These are phyloP conservation scores for Leccinum ponderosum DNA, from an alignment of 1,284 basidiomycete species.

Conservation along the genomic window DNA sequence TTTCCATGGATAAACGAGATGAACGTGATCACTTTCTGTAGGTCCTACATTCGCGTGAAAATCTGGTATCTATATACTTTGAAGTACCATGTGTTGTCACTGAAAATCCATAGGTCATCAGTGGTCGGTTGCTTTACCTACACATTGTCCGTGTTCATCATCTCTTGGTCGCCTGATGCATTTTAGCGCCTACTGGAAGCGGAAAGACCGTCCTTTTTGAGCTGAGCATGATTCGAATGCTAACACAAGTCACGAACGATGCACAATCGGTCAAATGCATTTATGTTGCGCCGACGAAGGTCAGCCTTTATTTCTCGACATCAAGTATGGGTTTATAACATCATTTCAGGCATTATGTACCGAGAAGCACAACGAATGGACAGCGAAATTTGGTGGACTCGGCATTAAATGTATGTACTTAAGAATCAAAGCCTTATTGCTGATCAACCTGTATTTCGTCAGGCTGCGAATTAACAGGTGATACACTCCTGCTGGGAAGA, in stretches of 20 bases:
- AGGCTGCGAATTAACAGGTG: slow-evolving; percentile 93
- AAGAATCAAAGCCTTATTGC: neutral
- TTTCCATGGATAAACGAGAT: neutral
- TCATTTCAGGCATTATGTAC: slow-evolving; percentile 76
- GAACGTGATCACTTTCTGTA: slow-evolving; percentile 33
- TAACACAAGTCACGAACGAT: slow-evolving; percentile 46
- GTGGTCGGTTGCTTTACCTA: slow-evolving; percentile 50
- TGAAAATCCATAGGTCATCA: slow-evolving; percentile 58
- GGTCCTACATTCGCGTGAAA: slow-evolving; percentile 71
- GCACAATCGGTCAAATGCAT: slow-evolving; percentile 66
- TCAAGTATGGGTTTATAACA: neutral
- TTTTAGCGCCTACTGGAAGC: slow-evolving; percentile 83
- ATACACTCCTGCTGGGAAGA: slow-evolving; percentile 67
- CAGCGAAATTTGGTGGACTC: slow-evolving; percentile 70
- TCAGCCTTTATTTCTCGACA: slow-evolving; percentile 26
- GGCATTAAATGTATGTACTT: slow-evolving; percentile 66
- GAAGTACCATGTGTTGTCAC: slow-evolving; percentile 4
- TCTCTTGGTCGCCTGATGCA: slow-evolving; percentile 13
- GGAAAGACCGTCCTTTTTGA: slow-evolving; percentile 96
- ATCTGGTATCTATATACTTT: slow-evolving; percentile 54
- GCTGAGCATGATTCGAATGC: slow-evolving; percentile 81
- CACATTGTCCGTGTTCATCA: neutral
- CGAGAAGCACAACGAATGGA: slow-evolving; percentile 87
- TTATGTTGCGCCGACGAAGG: slow-evolving; percentile 95
- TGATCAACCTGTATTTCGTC: slow-evolving; percentile 5